A percentile compares a stretch with the other conserved stretches of the same genome.
Evolutionary conservation across 495 filamentous ascomycete genomes (phyloP).

Genomic region (Delitschia confertaspora): DNA sequence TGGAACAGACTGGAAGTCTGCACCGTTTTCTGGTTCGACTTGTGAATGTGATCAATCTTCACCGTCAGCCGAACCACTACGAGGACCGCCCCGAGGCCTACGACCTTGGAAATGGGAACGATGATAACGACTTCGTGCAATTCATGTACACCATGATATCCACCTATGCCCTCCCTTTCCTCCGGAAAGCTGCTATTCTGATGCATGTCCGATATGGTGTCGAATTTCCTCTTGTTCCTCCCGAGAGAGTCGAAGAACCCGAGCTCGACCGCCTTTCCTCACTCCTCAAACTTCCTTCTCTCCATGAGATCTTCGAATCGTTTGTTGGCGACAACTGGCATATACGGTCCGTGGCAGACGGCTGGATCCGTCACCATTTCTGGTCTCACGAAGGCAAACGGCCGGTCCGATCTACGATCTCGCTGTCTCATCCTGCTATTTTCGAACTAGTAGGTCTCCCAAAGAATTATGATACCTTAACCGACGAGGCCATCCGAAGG

Average conservation of each 20-base stretch:
- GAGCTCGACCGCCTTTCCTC: slow-evolving; percentile 78
- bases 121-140: slow-evolving; percentile 31
- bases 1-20: too few species aligned
- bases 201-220: slow-evolving; percentile 82
- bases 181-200: slow-evolving; percentile 76
- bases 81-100: neutral
- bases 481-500: slow-evolving; percentile 77
- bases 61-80: too few species aligned
- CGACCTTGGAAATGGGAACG: neutral
- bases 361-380: slow-evolving; percentile 67
- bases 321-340: slow-evolving; percentile 26
- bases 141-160: slow-evolving; percentile 49
- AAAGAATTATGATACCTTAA: slow-evolving; percentile 82
- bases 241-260: slow-evolving; percentile 53
- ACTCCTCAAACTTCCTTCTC: slow-evolving; percentile 60
- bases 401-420: slow-evolving; percentile 30
- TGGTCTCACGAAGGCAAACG: slow-evolving; percentile 27
- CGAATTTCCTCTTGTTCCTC: slow-evolving; percentile 69
- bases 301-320: slow-evolving; percentile 66
- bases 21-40: too few species aligned
- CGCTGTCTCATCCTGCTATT: slow-evolving; percentile 74
- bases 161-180: slow-evolving; percentile 80
- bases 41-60: too few species aligned
- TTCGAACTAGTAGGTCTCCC: slow-evolving; percentile 91
- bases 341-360: slow-evolving; percentile 51